A percentile compares a stretch with the other conserved stretches of the same genome.
These are phyloP conservation scores for Jatropha multifida DNA, from an alignment of 441 rosid genomes.

Conservation along the genomic window DNA sequence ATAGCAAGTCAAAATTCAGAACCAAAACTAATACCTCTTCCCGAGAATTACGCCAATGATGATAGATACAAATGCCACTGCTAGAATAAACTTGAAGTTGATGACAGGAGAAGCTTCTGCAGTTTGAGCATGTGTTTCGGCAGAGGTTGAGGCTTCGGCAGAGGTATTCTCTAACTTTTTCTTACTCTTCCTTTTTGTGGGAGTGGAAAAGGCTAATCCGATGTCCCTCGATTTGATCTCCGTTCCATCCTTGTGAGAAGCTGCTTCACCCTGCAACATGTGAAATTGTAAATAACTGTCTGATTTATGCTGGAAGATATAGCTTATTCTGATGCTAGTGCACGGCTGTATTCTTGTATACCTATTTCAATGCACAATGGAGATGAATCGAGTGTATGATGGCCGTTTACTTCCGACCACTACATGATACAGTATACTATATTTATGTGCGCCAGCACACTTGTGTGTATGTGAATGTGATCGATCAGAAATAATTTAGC, in stretches of 20 bases:
- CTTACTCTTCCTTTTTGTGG: slow-evolving; percentile 79
- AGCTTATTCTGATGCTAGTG: neutral
- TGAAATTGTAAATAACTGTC: neutral
- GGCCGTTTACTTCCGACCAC: no score
- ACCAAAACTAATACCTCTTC: slow-evolving; percentile 61
- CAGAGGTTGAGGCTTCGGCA: slow-evolving; percentile 40
- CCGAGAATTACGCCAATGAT: slow-evolving; percentile 77
- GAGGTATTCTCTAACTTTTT: slow-evolving; percentile 60
- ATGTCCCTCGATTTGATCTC: slow-evolving; percentile 85
- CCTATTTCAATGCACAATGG: no score
- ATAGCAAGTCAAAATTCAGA: slow-evolving; percentile 19
- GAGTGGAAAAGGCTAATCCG: slow-evolving; percentile 52
- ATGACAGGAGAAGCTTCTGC: slow-evolving; percentile 38
- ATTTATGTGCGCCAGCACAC: neutral
- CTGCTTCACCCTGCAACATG: slow-evolving; percentile 43
- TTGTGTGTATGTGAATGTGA: neutral
- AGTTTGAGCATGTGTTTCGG: slow-evolving; percentile 32
- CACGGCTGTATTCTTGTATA: neutral
- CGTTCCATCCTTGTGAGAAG: slow-evolving; percentile 38
- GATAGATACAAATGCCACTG: slow-evolving; percentile 71
- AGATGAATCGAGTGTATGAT: neutral
- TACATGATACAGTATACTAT: neutral
- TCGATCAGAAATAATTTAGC: neutral
- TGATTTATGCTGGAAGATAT: neutral
- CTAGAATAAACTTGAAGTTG: slow-evolving; percentile 52